phyloP scores from a whole-genome alignment of 441 rosid species.

The Adansonia rubrostipa region DNA sequence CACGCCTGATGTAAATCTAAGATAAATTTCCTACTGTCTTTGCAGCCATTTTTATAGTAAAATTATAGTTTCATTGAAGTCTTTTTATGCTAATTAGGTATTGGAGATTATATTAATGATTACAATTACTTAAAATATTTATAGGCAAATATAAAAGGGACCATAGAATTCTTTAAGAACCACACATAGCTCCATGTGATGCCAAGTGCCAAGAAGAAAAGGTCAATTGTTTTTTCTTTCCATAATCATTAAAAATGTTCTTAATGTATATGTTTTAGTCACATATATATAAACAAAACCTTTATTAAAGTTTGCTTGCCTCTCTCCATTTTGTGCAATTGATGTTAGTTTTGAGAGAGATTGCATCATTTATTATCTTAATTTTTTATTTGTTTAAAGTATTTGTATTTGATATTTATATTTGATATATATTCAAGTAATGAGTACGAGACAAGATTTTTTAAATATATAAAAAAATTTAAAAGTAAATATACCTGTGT shows the following conservation, averaged over 20 bases:
- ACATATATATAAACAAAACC: not conserved
- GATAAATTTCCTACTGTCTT: not conserved
- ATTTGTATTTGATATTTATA: too few species aligned
- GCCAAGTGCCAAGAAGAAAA: constrained; percentile 30
- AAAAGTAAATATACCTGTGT: too few species aligned
- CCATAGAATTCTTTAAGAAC: constrained; percentile 19
- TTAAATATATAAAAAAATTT: too few species aligned
- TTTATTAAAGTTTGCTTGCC: not conserved
- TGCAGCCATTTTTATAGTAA: not conserved
- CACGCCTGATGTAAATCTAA: too few species aligned
- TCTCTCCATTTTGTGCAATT: constrained; percentile 2
- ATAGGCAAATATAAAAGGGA: constrained; percentile 12
- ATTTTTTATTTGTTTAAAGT: too few species aligned
- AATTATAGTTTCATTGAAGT: not conserved
- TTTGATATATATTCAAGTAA: too few species aligned
- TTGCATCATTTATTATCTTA: not conserved
- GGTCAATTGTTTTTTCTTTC: constrained; percentile 19
- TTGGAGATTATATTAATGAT: not conserved
- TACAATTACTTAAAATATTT: not conserved
- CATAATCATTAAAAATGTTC: not conserved
- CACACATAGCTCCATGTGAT: constrained; percentile 21
- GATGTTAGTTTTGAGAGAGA: constrained; percentile 8
- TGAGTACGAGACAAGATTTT: too few species aligned
- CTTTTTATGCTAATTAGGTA: not conserved
- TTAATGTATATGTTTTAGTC: not conserved